Percentiles rank a stretch among this genome's conserved stretches.
phyloP scores from a whole-genome alignment of 2,329 filamentous ascomycete species.

The Chrysoporthe puriensis region DNA sequence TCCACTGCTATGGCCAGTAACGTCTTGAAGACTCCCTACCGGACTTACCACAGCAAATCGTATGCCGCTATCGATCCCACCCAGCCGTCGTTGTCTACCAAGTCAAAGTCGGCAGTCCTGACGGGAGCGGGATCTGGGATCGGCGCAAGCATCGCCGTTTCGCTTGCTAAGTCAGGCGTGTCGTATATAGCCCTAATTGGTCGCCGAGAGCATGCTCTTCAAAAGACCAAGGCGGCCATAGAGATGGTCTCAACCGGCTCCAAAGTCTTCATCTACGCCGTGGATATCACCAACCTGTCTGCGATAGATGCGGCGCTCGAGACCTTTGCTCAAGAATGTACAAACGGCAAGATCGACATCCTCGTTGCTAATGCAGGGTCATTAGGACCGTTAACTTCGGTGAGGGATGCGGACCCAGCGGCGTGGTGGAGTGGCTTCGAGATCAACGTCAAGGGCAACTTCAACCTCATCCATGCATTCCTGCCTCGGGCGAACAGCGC shows the following conservation, averaged over 20 bases:
- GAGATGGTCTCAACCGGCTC: background rate
- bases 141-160: slow-evolving; percentile 5
- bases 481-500: background rate
- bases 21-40: slow-evolving; percentile 10
- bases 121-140: slow-evolving; percentile 15
- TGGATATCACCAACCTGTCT: background rate
- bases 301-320: background rate
- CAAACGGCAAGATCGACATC: background rate
- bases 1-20: background rate
- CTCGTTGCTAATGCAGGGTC: background rate
- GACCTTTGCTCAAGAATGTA: background rate
- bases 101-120: slow-evolving; percentile 17
- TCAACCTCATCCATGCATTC: slow-evolving; percentile 12
- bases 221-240: background rate
- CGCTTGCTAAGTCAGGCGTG: slow-evolving; percentile 8
- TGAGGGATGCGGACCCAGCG: background rate
- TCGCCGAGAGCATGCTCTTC: slow-evolving; percentile 1
- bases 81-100: slow-evolving; percentile 13
- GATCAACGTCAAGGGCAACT: slow-evolving; percentile 12
- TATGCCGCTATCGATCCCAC: slow-evolving; percentile 16
- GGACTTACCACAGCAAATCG: slow-evolving; percentile 5
- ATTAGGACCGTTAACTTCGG: background rate
- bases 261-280: background rate
- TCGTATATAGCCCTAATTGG: slow-evolving; percentile 10
- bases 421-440: slow-evolving; percentile 7